Conservation (phyloP, 805 yeast genomes). For the Dipodascopsis tothii region DNA sequence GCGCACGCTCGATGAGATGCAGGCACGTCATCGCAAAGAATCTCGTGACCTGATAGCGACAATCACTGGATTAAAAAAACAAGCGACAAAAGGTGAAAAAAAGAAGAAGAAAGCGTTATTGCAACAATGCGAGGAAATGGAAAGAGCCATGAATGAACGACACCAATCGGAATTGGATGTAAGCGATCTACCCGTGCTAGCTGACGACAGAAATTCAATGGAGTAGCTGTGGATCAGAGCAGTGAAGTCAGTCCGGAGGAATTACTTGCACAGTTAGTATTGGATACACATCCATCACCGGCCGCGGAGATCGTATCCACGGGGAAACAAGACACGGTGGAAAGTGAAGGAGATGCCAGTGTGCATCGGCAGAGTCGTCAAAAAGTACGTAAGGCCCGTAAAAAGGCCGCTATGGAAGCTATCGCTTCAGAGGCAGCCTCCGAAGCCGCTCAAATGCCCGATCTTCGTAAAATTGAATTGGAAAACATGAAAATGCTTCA, state of each 20-base stretch:
- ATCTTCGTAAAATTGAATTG: conserved; percentile 63
- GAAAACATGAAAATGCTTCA: conserved; percentile 47
- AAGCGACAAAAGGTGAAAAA: conserved; percentile 67
- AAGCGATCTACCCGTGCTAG: not conserved
- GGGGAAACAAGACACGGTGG: not conserved
- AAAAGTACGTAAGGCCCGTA: conserved; percentile 69
- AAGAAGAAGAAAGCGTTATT: conserved; percentile 57
- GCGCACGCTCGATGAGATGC: conserved; percentile 43
- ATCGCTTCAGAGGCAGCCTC: conserved; percentile 58
- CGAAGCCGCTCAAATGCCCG: conserved; percentile 63
- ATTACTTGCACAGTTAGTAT: conserved; percentile 48
- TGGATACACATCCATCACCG: conserved; percentile 29
- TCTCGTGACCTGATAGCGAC: conserved; percentile 55
- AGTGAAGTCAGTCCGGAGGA: conserved; percentile 56
- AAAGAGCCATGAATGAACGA: conserved; percentile 43
- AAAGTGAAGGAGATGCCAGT: conserved; percentile 30
- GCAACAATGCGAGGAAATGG: conserved; percentile 53
- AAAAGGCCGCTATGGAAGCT: conserved; percentile 61
- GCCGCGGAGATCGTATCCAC: not conserved
- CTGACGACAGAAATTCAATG: not conserved
- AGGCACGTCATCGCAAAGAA: conserved; percentile 63
- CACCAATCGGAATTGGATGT: conserved; percentile 49
- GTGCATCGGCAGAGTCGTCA: conserved; percentile 80
- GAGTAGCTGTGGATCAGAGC: not conserved
- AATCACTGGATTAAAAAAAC: conserved; percentile 71